Base-by-base conservation (phyloP, 139 green algal genomes). In the Choricystis sp. region DNA sequence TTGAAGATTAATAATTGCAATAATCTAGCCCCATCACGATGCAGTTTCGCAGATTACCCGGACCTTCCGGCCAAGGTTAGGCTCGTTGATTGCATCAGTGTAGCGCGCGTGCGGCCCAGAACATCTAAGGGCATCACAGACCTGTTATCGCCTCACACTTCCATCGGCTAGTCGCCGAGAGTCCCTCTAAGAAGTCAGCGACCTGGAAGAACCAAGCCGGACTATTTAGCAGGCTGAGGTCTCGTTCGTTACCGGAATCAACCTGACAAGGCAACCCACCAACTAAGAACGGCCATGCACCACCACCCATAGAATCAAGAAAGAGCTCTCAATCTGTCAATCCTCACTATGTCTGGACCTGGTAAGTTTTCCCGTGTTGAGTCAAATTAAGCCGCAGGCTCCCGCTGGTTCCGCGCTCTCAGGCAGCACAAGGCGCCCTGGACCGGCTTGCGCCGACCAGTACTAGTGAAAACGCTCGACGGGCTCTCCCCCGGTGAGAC, bases 81-180 rank as follows among this genome's bases (percentile, higher is more conserved):
- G 81, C 86, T 94, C 85, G 86, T 90, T 94, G 86, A 83, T 84
- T 86, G 81, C 81, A 83, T 94, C 88, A 96, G 86, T 96, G 89
- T 96, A 96, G 86, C 86, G 89, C 87, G 89, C 89, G 87, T 96
- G 89, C 89, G 87, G 85, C 86, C 88, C 88, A 94, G 88, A 95
- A 94, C 87, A 96, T 94, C 86, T 94, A 95, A 96, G 89, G 89
- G 89, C 89, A 96, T 96, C 89, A 96, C 88, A 96, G 87, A 96
- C 88, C 87, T 96, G 87, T 96, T 95, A 92, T 94, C 88, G 87
- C 87, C 87, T 95, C 87, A 95, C 86, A 92, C 85, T 94, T 95
- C 86, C 86, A 87, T 86, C 81, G 85, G 81, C 78, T 93, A 90
- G 79, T 89, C 85, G 79, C 85, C 86, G 84, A 94, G 82, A 89